Percentiles rank a stretch among this genome's conserved stretches.
phyloP scores from a whole-genome alignment of 78 protist genomes.

The Dictyostelium firmibasis region DNA sequence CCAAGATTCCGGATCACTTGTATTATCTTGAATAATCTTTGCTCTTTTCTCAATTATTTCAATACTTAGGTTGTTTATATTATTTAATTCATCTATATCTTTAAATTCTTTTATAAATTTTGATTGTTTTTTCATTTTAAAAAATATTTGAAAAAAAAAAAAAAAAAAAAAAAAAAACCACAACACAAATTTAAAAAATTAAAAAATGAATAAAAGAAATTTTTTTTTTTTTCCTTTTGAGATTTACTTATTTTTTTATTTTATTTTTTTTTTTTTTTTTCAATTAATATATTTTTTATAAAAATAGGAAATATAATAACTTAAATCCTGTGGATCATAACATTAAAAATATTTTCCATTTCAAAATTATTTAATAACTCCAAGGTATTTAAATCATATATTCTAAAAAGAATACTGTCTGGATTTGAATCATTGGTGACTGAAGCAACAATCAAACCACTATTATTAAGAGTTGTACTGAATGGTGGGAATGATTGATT shows the following conservation, averaged over 20 bases:
- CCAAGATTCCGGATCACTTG: constrained; percentile 28
- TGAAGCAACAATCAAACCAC: not conserved
- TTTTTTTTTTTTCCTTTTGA: no score
- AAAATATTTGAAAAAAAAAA: not conserved
- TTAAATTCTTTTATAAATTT: not conserved
- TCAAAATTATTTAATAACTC: no score
- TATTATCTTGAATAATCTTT: constrained; percentile 28
- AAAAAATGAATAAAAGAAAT: no score
- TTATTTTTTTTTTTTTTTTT: no score
- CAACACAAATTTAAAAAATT: no score
- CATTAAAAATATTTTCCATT: no score
- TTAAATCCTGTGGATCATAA: not conserved
- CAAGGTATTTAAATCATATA: not conserved
- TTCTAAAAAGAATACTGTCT: not conserved
- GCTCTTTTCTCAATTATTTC: constrained; percentile 41
- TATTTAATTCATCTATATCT: constrained; percentile 23
- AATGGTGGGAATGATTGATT: not conserved
- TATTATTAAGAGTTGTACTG: not conserved
- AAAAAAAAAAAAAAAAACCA: not conserved
- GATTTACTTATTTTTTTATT: not conserved
- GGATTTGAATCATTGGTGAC: not conserved
- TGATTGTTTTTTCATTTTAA: not conserved
- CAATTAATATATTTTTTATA: no score
- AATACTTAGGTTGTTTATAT: constrained; percentile 7
- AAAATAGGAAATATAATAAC: not conserved